Conservation (phyloP, 176 grass and related monocot species). For the Luzula sylvatica region DNA sequence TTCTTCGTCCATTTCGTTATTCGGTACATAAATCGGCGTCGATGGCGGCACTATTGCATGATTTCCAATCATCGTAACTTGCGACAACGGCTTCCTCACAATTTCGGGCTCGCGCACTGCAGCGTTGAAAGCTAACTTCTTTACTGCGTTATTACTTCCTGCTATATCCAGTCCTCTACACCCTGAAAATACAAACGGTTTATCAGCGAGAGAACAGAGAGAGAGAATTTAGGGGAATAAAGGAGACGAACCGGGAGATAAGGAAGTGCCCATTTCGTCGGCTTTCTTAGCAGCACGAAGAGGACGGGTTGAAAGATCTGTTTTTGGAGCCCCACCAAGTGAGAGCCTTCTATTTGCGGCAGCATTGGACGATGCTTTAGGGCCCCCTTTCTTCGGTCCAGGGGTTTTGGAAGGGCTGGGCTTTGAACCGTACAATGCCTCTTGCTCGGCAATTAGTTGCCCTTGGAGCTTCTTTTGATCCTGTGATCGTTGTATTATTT, state of each 20-base stretch:
- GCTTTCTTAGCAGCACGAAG: constrained; percentile 30
- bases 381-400: constrained; percentile 37
- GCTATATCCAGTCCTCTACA: constrained; percentile 34
- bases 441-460: constrained; percentile 60
- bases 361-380: constrained; percentile 14
- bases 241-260: constrained; percentile 40
- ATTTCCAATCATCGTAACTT: constrained; percentile 18
- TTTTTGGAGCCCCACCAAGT: constrained; percentile 31
- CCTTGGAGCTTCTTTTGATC: constrained; percentile 65
- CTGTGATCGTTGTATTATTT: constrained; percentile 19
- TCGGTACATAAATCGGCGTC: constrained; percentile 11
- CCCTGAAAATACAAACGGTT: constrained; percentile 27
- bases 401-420: constrained; percentile 57
- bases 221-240: neutral
- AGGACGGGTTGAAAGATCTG: constrained; percentile 21
- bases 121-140: constrained; percentile 49
- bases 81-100: constrained; percentile 45
- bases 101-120: constrained; percentile 23
- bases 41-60: constrained; percentile 18
- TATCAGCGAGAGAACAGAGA: too few relatives aligned
- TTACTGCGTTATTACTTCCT: constrained; percentile 17
- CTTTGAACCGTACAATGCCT: constrained; percentile 56
- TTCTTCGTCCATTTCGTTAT: constrained; percentile 22
- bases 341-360: constrained; percentile 34
- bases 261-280: constrained; percentile 20